Evolutionary conservation across 257 asterid genomes (phyloP).

Genomic region (Pogostemon cablin): DNA sequence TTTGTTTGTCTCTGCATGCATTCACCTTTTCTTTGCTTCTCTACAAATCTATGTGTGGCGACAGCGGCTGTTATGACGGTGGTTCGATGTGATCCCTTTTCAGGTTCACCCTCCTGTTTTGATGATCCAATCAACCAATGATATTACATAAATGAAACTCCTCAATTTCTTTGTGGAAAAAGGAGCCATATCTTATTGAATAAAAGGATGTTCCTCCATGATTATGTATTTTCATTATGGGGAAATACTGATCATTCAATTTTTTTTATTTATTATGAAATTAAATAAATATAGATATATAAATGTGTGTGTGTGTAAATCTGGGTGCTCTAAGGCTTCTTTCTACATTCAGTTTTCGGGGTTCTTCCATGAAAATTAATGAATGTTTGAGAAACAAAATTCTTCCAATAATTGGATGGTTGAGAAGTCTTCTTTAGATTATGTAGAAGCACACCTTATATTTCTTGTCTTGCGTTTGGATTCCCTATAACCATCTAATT

Average conservation of each 20-base stretch:
- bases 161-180: background rate
- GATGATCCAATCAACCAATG: slow-evolving; percentile 18
- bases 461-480: background rate
- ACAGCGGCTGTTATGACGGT: background rate
- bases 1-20: slow-evolving; percentile 28
- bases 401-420: slow-evolving; percentile 31
- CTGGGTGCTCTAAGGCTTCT: background rate
- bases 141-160: background rate
- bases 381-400: slow-evolving; percentile 25
- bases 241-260: background rate
- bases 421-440: background rate
- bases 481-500: slow-evolving; percentile 9
- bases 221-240: background rate
- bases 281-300: background rate
- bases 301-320: too few species aligned
- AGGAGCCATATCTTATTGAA: slow-evolving; percentile 14
- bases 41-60: background rate
- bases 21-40: background rate
- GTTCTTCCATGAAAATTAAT: slow-evolving; percentile 22
- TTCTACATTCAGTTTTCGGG: background rate
- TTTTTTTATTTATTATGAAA: background rate
- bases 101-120: background rate
- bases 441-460: background rate
- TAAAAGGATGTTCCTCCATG: slow-evolving; percentile 5
- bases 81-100: background rate